Evolutionary conservation across 768 basidiomycete species (phyloP).

Genomic region (Lactarius quietus): DNA sequence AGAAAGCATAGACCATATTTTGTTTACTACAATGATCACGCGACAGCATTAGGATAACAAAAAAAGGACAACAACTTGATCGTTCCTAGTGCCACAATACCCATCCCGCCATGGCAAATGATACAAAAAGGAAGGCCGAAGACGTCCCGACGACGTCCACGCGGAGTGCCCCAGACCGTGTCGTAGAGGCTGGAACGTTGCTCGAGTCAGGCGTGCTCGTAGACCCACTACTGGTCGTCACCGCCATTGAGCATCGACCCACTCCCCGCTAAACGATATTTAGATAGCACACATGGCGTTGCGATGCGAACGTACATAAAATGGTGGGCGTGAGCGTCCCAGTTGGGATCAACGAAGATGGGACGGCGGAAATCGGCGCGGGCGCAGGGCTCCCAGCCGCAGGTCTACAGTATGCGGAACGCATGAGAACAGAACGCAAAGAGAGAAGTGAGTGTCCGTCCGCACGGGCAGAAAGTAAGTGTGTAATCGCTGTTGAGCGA

Average conservation of each 20-base stretch:
- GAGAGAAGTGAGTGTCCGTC: no score
- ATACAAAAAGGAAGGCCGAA: neutral
- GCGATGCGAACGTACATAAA: neutral
- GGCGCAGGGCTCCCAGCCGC: neutral
- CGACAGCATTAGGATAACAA: neutral
- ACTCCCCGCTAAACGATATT: neutral
- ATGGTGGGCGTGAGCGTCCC: neutral
- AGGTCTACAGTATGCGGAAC: neutral
- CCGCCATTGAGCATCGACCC: no score
- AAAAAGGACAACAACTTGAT: neutral
- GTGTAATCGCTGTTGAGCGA: constrained; percentile 30
- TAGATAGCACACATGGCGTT: neutral
- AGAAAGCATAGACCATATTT: neutral
- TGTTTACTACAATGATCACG: no score
- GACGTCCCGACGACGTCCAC: neutral
- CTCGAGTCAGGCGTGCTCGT: neutral
- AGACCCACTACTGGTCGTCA: neutral
- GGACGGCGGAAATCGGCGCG: constrained; percentile 17
- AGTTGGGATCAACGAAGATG: constrained; percentile 11
- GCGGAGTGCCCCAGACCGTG: neutral
- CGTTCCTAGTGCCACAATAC: neutral
- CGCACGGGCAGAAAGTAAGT: constrained; percentile 33
- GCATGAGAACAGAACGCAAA: neutral
- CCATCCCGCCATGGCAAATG: neutral
- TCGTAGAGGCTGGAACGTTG: neutral